A percentile compares a stretch with the other conserved stretches of the same genome.
Conservation (phyloP, 129 eudicot species). For the Mikania micrantha region DNA sequence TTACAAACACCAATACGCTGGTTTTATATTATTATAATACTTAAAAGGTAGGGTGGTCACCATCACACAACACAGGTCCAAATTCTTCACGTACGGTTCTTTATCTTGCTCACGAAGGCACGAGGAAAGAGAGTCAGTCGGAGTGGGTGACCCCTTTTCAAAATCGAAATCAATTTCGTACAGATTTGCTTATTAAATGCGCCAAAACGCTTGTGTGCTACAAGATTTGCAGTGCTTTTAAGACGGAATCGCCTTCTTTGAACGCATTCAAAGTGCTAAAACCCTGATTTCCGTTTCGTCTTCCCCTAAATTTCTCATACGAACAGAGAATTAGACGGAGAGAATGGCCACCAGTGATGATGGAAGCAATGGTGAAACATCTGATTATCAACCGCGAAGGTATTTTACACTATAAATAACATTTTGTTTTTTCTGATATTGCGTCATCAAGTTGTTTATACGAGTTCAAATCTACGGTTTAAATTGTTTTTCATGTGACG, state of each 20-base stretch:
- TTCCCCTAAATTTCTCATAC: neutral
- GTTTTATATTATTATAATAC: no score
- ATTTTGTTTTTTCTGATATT: neutral
- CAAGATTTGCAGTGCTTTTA: no score
- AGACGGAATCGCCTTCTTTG: no score
- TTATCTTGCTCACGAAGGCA: no score
- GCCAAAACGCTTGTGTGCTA: neutral
- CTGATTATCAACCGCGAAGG: slow-evolving; percentile 12
- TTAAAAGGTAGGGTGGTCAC: no score
- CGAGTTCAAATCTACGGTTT: neutral
- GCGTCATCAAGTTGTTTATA: neutral
- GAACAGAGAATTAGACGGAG: neutral
- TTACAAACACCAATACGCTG: no score
- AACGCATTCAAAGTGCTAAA: no score
- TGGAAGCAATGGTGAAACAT: slow-evolving; percentile 2
- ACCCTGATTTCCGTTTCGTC: neutral
- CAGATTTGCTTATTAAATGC: neutral
- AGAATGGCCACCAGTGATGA: neutral
- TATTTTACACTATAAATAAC: neutral
- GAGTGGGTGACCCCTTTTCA: neutral
- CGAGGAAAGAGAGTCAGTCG: neutral
- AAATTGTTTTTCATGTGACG: neutral
- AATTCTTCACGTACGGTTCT: no score
- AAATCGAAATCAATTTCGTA: neutral
- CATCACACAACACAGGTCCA: no score